Conservation (phyloP, 2,329 filamentous ascomycete species). For the Beauveria pseudobassiana region DNA sequence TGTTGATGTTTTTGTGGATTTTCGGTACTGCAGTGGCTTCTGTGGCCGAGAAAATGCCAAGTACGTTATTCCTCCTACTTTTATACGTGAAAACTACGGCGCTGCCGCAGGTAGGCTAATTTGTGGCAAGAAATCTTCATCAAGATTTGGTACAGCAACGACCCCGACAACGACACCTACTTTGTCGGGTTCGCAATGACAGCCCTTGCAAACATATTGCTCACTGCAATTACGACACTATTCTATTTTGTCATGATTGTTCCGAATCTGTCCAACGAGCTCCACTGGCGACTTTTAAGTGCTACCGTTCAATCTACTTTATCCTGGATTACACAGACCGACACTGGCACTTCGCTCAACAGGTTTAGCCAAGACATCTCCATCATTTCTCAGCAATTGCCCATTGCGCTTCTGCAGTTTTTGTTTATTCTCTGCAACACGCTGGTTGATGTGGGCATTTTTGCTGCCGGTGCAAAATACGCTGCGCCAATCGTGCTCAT, state of each 20-base stretch:
- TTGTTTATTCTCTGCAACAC: not conserved
- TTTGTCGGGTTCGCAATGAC: not conserved
- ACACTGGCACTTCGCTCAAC: not conserved
- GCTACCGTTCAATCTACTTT: not conserved
- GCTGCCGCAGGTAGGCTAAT: not conserved
- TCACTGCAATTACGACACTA: not conserved
- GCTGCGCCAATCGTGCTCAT: not conserved
- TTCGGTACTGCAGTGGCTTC: not conserved
- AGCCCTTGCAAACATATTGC: not conserved
- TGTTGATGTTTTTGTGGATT: not conserved
- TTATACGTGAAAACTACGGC: not conserved
- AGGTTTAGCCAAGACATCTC: not conserved
- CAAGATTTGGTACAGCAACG: not conserved
- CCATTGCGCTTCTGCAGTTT: not conserved
- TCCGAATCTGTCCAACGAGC: not conserved
- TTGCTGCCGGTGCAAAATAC: not conserved
- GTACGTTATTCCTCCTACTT: not conserved
- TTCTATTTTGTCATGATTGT: not conserved
- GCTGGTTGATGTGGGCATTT: not conserved
- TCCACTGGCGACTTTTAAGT: not conserved
- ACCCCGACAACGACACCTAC: not conserved
- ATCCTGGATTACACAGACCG: not conserved
- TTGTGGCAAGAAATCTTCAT: not conserved
- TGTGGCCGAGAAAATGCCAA: not conserved
- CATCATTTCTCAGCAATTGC: not conserved